Evolutionary conservation across 805 yeast genomes (phyloP).

Genomic region (Candida tammaniensis): DNA sequence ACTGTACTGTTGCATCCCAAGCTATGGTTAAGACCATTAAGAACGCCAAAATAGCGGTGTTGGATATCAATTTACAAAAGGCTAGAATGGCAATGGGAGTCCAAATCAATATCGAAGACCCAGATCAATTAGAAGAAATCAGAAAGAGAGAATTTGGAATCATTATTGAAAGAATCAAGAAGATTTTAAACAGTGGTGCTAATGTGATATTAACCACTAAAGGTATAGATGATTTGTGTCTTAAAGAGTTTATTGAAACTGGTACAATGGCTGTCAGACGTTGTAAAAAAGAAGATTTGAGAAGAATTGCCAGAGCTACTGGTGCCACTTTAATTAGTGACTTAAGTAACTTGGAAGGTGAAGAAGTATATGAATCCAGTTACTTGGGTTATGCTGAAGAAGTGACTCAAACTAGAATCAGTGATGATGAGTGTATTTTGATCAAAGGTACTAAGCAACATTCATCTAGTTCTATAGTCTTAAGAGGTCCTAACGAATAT

Average conservation of each 20-base stretch:
- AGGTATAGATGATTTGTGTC: slow-evolving; percentile 90
- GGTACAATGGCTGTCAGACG: slow-evolving; percentile 96
- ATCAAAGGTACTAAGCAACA: slow-evolving; percentile 88
- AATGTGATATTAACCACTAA: slow-evolving; percentile 90
- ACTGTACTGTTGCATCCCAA: slow-evolving; percentile 96
- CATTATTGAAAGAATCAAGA: slow-evolving; percentile 75
- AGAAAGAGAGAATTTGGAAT: slow-evolving; percentile 87
- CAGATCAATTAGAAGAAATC: slow-evolving; percentile 92
- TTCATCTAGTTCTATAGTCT: slow-evolving; percentile 84
- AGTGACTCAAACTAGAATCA: slow-evolving; percentile 84
- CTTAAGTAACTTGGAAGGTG: slow-evolving; percentile 93
- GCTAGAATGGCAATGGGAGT: slow-evolving; percentile 99
- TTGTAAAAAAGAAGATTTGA: slow-evolving; percentile 92
- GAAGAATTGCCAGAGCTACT: slow-evolving; percentile 96
- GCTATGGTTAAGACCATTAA: slow-evolving; percentile 80
- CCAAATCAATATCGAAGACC: slow-evolving; percentile 93
- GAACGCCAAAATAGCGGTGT: slow-evolving; percentile 78
- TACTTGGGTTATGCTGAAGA: slow-evolving; percentile 88
- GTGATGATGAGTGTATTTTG: slow-evolving; percentile 96
- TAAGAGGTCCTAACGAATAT: slow-evolving; percentile 95
- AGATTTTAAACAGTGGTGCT: slow-evolving; percentile 84
- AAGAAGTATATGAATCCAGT: slow-evolving; percentile 82
- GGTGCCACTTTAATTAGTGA: slow-evolving; percentile 89
- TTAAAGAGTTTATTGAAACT: slow-evolving; percentile 87
- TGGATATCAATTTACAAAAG: slow-evolving; percentile 91